Percentiles rank a stretch among this genome's conserved stretches.
These are phyloP conservation scores for Cenococcum geophilum DNA, from an alignment of 495 filamentous ascomycete species.

Conservation along the genomic window DNA sequence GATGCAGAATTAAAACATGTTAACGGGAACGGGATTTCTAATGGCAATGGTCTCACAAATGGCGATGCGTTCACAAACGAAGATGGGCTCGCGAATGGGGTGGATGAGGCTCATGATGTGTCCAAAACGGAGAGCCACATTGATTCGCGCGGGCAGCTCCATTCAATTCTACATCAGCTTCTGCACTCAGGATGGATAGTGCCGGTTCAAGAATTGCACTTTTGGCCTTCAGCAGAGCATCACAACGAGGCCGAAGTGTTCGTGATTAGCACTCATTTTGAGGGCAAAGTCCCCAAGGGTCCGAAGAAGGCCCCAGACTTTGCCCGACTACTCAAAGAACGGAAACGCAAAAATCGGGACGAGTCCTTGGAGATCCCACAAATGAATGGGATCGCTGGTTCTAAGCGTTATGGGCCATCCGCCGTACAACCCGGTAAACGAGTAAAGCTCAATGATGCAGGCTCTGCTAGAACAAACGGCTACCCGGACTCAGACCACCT, in stretches of 20 bases:
- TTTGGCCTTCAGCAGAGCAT: not conserved
- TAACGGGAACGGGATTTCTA: not conserved
- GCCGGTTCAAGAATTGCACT: not conserved
- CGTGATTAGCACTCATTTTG: not conserved
- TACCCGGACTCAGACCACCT: not conserved
- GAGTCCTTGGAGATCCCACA: not conserved
- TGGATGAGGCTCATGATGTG: not conserved
- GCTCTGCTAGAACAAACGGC: not conserved
- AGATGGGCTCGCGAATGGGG: not conserved
- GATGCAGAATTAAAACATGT: not conserved
- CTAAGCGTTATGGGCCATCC: not conserved
- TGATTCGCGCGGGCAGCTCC: not conserved
- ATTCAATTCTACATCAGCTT: not conserved
- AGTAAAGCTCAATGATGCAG: not conserved
- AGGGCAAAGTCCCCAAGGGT: not conserved
- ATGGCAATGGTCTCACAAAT: not conserved
- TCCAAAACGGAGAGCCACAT: not conserved
- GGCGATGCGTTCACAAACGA: not conserved
- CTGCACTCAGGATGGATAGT: constrained; percentile 1
- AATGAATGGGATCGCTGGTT: not conserved
- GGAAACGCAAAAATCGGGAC: not conserved
- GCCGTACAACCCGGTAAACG: not conserved
- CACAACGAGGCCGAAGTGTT: not conserved
- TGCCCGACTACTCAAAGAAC: not conserved
- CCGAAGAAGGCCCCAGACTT: not conserved